phyloP scores from a whole-genome alignment of 306 rosid genomes.

The Malus domestica region ASM211411v1 NC_041798.1:40889001-40889500 shows the following conservation, averaged over 20 bases:
- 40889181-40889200: neutral
- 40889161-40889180: no score
- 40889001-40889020: no score
- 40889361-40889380: slow-evolving; percentile 90
- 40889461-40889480: slow-evolving; percentile 45
- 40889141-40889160: no score
- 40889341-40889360: slow-evolving; percentile 97
- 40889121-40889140: no score
- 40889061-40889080: no score
- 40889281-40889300: neutral
- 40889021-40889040: no score
- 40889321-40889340: slow-evolving; percentile 61
- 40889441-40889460: slow-evolving; percentile 32
- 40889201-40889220: neutral
- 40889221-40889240: neutral
- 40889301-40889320: neutral
- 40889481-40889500: slow-evolving; percentile 59
- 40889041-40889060: no score
- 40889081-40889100: no score
- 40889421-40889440: slow-evolving; percentile 75
- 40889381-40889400: slow-evolving; percentile 73
- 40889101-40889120: no score
- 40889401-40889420: slow-evolving; percentile 68
- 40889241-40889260: neutral
- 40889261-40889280: neutral